Evolutionary conservation across 208 protist species (phyloP).

Genomic region (Trypanosoma platydactyli): DNA sequence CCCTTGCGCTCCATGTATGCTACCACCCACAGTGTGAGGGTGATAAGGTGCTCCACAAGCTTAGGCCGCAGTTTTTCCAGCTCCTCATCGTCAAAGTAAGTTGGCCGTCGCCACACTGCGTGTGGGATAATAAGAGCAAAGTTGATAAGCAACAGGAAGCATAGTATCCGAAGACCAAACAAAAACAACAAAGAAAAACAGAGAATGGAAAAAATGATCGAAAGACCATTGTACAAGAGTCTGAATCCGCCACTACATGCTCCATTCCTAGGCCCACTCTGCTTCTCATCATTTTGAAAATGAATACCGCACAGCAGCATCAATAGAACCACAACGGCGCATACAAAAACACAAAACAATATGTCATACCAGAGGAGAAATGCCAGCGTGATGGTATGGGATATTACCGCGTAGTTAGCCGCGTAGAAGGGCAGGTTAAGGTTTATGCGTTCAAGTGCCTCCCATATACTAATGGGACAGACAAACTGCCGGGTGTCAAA

Average conservation of each 20-base stretch:
- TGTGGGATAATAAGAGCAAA: slow-evolving; percentile 63
- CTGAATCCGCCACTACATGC: slow-evolving; percentile 37
- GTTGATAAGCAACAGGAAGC: slow-evolving; percentile 49
- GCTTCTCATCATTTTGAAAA: slow-evolving; percentile 24
- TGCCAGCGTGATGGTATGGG: slow-evolving; percentile 52
- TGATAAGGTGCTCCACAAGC: slow-evolving; percentile 60
- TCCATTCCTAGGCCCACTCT: slow-evolving; percentile 29
- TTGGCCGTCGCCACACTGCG: slow-evolving; percentile 60
- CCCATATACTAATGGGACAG: slow-evolving; percentile 41
- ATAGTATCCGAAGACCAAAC: slow-evolving; percentile 41
- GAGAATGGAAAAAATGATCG: slow-evolving; percentile 35
- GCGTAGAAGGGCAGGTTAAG: slow-evolving; percentile 86
- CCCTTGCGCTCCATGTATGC: slow-evolving; percentile 67
- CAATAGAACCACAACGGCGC: slow-evolving; percentile 36
- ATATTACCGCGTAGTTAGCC: slow-evolving; percentile 75
- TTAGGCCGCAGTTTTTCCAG: slow-evolving; percentile 84
- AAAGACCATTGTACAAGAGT: slow-evolving; percentile 50
- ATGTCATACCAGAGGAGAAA: slow-evolving; percentile 68
- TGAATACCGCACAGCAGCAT: slow-evolving; percentile 46
- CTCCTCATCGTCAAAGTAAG: slow-evolving; percentile 87
- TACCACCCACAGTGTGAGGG: slow-evolving; percentile 47
- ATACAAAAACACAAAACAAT: slow-evolving; percentile 50
- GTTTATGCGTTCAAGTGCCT: slow-evolving; percentile 57
- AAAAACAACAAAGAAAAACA: slow-evolving; percentile 48
- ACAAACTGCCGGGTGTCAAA: slow-evolving; percentile 53